Base-by-base conservation (phyloP, 2,329 filamentous ascomycete genomes). In the Clarireedia hainanense region DNA sequence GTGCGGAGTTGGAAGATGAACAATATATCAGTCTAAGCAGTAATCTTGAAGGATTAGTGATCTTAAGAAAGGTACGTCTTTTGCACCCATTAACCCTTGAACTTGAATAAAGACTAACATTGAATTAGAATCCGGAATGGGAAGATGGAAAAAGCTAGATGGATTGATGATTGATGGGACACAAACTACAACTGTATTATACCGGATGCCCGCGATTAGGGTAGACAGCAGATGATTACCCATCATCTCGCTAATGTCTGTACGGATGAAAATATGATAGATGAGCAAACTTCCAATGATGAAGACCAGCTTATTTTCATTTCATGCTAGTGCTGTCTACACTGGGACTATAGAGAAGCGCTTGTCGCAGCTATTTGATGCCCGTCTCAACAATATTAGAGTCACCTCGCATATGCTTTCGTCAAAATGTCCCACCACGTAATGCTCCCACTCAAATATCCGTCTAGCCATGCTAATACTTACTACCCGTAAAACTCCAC, bases 1-100 rank as follows among this genome's bases (percentile, higher is more conserved):
- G 95, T 66, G 94, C 94, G 9, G 94, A 99, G 77, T 77, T 99
- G 50, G 94, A 99, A 73, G 94, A 99, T 67, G 94, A 99, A 75
- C 86, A 99, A 75, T 99, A 97, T 71, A 86, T 97, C 62, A 89
- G 88, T 72, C 75, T 99, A 68, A 95, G 86, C 70, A 94, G 84
- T 75, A 95, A 86, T 52, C 79, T 99, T 60, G 94, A 99, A 75
- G 94, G 94, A 34, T 78, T 99, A 67, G 92, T 96, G 56, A 97
- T 99, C 72, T 77, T 99, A 72, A 87, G 88, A 79, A 97, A 97
- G 90, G 92, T 95, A 80, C 74, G 81, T 55, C 55, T 12, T 23
- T 20, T 20, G 10, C 15, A 15, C 14, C 24, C 14, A 30, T 4
- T 42, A n/a, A 23, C 1, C 17, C 26, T 6, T 47, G 6, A 6